Evolutionary conservation across 768 basidiomycete genomes (phyloP), one percentile per base, ranked within the genome.

Genomic region (Cyclocybe cylindracea): DNA sequence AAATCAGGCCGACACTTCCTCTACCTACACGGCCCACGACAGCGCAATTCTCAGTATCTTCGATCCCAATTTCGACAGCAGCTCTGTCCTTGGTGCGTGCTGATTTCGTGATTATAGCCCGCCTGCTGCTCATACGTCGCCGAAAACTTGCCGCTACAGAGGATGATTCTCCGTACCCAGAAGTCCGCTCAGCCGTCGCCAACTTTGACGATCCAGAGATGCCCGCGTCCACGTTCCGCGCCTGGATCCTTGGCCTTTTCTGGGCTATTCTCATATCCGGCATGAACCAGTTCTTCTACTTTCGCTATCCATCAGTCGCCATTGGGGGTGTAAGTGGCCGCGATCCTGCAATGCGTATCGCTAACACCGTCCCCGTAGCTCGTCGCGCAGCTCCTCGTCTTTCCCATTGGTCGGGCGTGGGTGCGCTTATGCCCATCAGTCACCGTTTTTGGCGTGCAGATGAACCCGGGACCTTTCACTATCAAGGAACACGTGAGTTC

Each of bases 121-220:
- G 42, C 10, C 11, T n/a, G 32, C 9, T 13, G 24, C 13, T 11
- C 2, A 5, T 14, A 31, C 10, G 18, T 35, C 29, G 18, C 33
- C 39, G 48, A 18, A 51, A 32, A n/a, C 19, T 33, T 41, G 44
- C 19, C 18, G 53, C 24, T 29, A 35, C 58, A 73, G 74, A 68
- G 60, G 87, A 91, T 57, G 91, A 92, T 64, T 91, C 89, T 2
- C 91, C 91, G 4, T 93, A 93, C 63, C 88, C 87, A 5, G 91
- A 93, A 65, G 89, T 90, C 10, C 82, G 88, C 40, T 83, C 86
- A 7, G 87, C 88, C 6, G 87, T 89, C 7, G 81, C 85, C 14
- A 88, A 87, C 65, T 83, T 79, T 32, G 87, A 90, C 60, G 87
- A 89, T 62, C 78, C 78, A 4, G 67, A 68, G 34, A 87, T 88